A percentile compares a stretch with the other conserved stretches of the same genome.
phyloP scores from a whole-genome alignment of 108 stramenopile species.

The Pseudonitzschia delicatissima region DNA sequence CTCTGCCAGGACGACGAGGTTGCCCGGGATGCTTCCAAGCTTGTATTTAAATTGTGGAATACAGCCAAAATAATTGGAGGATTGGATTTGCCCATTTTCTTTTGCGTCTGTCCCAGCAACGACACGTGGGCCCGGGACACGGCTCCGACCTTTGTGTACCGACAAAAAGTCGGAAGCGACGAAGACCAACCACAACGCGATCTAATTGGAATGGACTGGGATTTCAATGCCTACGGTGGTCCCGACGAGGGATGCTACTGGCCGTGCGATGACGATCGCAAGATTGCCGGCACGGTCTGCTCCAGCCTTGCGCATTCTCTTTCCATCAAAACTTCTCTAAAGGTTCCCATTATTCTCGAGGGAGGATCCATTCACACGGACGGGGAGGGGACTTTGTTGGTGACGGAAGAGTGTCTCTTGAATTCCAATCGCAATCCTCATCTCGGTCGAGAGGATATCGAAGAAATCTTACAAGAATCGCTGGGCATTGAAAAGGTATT shows the following conservation, averaged over 20 bases:
- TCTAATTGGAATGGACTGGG: constrained; percentile 60
- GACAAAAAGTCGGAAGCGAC: not conserved
- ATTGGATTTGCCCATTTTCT: constrained; percentile 3
- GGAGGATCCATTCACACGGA: constrained; percentile 79
- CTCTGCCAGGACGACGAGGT: constrained; percentile 23
- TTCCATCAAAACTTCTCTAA: not conserved
- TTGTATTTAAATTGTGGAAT: not conserved
- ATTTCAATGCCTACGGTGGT: constrained; percentile 79
- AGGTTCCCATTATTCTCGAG: constrained; percentile 42
- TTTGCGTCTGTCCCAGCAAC: constrained; percentile 43
- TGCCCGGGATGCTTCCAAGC: not conserved
- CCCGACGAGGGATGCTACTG: constrained; percentile 54
- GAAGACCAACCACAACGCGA: not conserved
- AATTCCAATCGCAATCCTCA: constrained; percentile 64
- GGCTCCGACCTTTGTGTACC: constrained; percentile 59
- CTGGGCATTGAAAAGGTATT: constrained; percentile 53
- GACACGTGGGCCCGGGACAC: constrained; percentile 79
- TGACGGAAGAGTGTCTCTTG: constrained; percentile 73
- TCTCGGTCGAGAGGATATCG: constrained; percentile 49
- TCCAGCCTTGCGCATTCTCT: not conserved
- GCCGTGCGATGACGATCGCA: constrained; percentile 50
- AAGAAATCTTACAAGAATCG: constrained; percentile 28
- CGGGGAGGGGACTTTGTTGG: constrained; percentile 74
- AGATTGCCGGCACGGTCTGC: constrained; percentile 45
- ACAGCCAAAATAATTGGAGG: not conserved